These are phyloP conservation scores for Calonectria hawksworthii DNA, from an alignment of 2,329 filamentous ascomycete genomes.

Conservation along the genomic window DNA sequence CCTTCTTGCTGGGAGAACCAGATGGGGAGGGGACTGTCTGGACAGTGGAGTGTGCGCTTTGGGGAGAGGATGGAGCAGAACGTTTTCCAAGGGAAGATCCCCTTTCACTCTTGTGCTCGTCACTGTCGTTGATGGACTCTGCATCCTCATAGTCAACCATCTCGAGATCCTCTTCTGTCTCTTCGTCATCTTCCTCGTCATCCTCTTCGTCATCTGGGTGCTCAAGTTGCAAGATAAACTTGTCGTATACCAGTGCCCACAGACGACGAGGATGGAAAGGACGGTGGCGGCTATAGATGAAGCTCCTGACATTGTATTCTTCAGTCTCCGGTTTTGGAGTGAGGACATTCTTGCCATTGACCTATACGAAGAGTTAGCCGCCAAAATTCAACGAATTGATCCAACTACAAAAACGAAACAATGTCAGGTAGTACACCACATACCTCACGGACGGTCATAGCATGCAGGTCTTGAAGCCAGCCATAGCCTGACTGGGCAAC, in stretches of 20 bases:
- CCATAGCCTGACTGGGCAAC: slow-evolving; percentile 75
- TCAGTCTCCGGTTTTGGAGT: slow-evolving; percentile 79
- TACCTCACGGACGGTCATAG: slow-evolving; percentile 74
- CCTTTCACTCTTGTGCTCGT: slow-evolving; percentile 20
- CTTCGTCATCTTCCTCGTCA: slow-evolving; percentile 51
- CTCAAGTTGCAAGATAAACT: slow-evolving; percentile 66
- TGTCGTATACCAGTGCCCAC: slow-evolving; percentile 61
- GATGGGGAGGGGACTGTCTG: slow-evolving; percentile 41
- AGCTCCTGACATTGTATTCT: slow-evolving; percentile 80
- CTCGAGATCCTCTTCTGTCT: slow-evolving; percentile 43
- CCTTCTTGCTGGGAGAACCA: slow-evolving; percentile 29
- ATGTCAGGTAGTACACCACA: neutral
- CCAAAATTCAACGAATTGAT: neutral
- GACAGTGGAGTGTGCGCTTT: slow-evolving; percentile 40
- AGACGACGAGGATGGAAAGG: slow-evolving; percentile 66
- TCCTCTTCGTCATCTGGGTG: slow-evolving; percentile 54
- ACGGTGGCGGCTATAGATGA: slow-evolving; percentile 74
- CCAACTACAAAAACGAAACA: neutral
- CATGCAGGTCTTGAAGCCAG: slow-evolving; percentile 79
- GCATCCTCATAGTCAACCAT: slow-evolving; percentile 36
- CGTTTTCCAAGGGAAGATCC: slow-evolving; percentile 33
- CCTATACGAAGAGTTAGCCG: slow-evolving; percentile 41
- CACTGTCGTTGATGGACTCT: neutral
- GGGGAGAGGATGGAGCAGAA: slow-evolving; percentile 38
- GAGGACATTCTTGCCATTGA: slow-evolving; percentile 64